Base-by-base conservation (phyloP, 179 eudicot genomes). In the Heliamphora pulchella region DNA sequence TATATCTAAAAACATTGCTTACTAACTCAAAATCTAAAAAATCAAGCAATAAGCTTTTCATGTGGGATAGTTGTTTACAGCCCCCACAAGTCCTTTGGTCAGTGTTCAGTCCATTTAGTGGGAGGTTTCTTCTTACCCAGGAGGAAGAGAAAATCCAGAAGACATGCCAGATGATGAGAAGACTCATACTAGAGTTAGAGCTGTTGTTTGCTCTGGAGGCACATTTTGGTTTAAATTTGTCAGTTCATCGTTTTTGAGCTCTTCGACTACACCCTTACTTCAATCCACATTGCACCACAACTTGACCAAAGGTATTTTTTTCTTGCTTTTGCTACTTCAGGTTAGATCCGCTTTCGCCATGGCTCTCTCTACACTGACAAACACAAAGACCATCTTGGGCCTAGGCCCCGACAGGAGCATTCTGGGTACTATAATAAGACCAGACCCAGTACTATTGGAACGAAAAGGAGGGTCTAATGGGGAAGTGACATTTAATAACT, bases 351-450 rank as follows among this genome's bases (percentile, higher is more conserved):
- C 99, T 31, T 96, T 96, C 83, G 85, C 90, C 83, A 91, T 91
- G 96, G 99, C 97, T 41, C 88, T 85, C 82, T 86, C 98, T 0
- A 87, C 92, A 8, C 82, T 96, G 74, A 96, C 98, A 55, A 90
- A 94, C 83, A 80, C 90, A 18, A 94, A 91, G 85, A 83, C 88
- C 81, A 90, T 96, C 71, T 82, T 88, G 84, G 81, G 86, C 67
- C 88, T 96, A 20, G 96, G 99, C 11, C 88, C 96, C 79, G 81
- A 86, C 83, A 84, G 85, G 82, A 94, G 99, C 75, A 96, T 96
- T 79, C 94, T 96, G 41, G 98, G 99, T 62, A 89, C 97, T 74
- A 94, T 94, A 79, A 94, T 94, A 70, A 88, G 96, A 80, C 98
- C 99, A 17, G 98, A 96, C 81, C 82, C 94, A 4, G 89, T 91